Conservation (phyloP, 306 rosid species). For the Ammopiptanthus mongolicus region DNA sequence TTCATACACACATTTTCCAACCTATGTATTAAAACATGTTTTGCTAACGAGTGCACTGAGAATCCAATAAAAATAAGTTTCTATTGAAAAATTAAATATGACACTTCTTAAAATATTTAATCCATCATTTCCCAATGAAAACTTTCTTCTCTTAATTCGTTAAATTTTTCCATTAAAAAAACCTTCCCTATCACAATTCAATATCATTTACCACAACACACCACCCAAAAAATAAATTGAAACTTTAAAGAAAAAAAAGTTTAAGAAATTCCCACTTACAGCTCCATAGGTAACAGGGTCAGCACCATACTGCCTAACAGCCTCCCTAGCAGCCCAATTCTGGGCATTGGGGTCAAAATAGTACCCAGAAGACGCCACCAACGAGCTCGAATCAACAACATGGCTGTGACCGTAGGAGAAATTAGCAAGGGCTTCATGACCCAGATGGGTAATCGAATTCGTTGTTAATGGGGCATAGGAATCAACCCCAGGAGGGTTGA, state of each 20-base stretch:
- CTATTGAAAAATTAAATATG: no score
- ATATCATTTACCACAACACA: background rate
- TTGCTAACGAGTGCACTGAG: no score
- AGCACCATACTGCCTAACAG: slow-evolving; percentile 27
- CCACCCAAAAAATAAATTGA: background rate
- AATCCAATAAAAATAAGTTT: no score
- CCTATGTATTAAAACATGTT: no score
- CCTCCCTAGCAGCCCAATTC: slow-evolving; percentile 31
- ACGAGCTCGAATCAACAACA: slow-evolving; percentile 4
- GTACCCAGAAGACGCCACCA: slow-evolving; percentile 13
- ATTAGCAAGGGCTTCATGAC: slow-evolving; percentile 6
- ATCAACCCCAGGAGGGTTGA: slow-evolving; percentile 34
- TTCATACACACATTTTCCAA: background rate
- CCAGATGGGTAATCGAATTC: background rate
- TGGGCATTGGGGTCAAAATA: slow-evolving; percentile 20
- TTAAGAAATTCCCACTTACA: background rate
- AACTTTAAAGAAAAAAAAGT: background rate
- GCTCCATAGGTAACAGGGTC: slow-evolving; percentile 20
- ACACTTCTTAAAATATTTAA: no score
- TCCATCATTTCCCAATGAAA: no score
- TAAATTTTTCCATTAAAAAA: no score
- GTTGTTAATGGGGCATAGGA: background rate
- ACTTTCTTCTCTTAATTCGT: no score
- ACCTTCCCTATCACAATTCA: background rate
- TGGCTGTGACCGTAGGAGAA: slow-evolving; percentile 16